These are phyloP conservation scores for Corinectria fuckeliana DNA, from an alignment of 2,329 filamentous ascomycete species.

Conservation along the genomic window DNA sequence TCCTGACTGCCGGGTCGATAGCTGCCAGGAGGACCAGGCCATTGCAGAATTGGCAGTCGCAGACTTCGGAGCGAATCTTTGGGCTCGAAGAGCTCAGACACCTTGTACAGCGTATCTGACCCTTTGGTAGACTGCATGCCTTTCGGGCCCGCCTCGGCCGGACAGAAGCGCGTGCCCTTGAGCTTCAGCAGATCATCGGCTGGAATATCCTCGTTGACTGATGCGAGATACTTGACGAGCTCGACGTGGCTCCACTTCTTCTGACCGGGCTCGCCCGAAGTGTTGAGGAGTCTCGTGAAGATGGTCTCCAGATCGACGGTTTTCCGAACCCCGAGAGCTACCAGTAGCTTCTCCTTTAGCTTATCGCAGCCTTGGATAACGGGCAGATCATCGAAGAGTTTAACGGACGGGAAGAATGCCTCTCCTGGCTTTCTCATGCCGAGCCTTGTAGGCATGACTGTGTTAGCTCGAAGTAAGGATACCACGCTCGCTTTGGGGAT, in stretches of 20 bases:
- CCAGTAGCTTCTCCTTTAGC: conserved; percentile 89
- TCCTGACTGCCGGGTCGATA: conserved; percentile 72
- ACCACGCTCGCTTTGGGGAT: conserved; percentile 70
- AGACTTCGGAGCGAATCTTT: conserved; percentile 73
- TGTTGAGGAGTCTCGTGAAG: conserved; percentile 81
- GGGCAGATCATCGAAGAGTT: conserved; percentile 92
- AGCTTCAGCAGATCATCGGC: conserved; percentile 79
- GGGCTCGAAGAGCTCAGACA: conserved; percentile 84
- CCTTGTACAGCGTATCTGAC: conserved; percentile 66
- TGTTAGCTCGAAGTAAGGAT: conserved; percentile 68
- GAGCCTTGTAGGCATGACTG: conserved; percentile 86
- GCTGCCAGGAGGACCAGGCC: conserved; percentile 71
- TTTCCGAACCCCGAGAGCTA: conserved; percentile 86
- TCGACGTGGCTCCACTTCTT: conserved; percentile 91
- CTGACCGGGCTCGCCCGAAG: conserved; percentile 58
- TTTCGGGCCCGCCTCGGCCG: conserved; percentile 70
- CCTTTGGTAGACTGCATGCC: conserved; percentile 61
- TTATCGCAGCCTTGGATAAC: conserved; percentile 76
- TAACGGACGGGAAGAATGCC: conserved; percentile 92
- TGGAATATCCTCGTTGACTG: conserved; percentile 89
- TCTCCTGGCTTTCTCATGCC: conserved; percentile 88
- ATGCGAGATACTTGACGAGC: conserved; percentile 91
- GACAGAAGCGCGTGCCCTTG: conserved; percentile 79
- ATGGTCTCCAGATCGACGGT: conserved; percentile 95
- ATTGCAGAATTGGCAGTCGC: conserved; percentile 78